Percentiles rank a stretch among this genome's conserved stretches.
Evolutionary conservation across 2,329 filamentous ascomycete genomes (phyloP).

Genomic region (Pleoardoris graminearum): DNA sequence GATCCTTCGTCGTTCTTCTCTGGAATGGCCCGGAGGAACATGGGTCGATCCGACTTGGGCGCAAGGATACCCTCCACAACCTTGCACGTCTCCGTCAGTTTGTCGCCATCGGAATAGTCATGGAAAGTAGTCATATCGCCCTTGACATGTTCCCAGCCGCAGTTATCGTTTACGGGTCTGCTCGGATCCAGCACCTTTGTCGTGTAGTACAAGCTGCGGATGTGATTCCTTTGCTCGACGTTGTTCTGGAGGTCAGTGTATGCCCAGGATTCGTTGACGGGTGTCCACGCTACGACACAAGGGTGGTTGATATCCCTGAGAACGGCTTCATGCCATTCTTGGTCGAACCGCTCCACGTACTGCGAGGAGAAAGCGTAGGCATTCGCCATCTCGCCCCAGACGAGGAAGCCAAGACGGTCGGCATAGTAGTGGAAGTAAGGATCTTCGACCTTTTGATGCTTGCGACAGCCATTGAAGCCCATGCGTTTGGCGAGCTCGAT

Average conservation of each 20-base stretch:
- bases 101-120: constrained; percentile 64
- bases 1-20: constrained; percentile 52
- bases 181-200: constrained; percentile 68
- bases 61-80: constrained; percentile 59
- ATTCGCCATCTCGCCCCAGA: constrained; percentile 69
- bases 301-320: constrained; percentile 68
- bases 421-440: constrained; percentile 65
- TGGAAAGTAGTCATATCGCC: constrained; percentile 70
- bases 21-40: constrained; percentile 58
- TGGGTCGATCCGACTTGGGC: constrained; percentile 55
- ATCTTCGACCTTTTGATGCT: constrained; percentile 68
- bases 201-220: constrained; percentile 64
- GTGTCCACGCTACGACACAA: constrained; percentile 67
- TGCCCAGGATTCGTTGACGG: constrained; percentile 67
- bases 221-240: constrained; percentile 64
- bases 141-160: constrained; percentile 69
- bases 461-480: constrained; percentile 67
- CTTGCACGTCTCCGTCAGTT: constrained; percentile 59
- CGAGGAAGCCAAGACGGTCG: constrained; percentile 62
- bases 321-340: constrained; percentile 67
- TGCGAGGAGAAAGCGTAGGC: constrained; percentile 64
- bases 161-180: constrained; percentile 70
- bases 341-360: constrained; percentile 63
- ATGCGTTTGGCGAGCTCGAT: constrained; percentile 62
- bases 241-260: constrained; percentile 62